Evolutionary conservation across 2,329 filamentous ascomycete genomes (phyloP), one percentile per base, ranked within the genome.

Genomic region (Monilinia vaccinii-corymbosi): DNA sequence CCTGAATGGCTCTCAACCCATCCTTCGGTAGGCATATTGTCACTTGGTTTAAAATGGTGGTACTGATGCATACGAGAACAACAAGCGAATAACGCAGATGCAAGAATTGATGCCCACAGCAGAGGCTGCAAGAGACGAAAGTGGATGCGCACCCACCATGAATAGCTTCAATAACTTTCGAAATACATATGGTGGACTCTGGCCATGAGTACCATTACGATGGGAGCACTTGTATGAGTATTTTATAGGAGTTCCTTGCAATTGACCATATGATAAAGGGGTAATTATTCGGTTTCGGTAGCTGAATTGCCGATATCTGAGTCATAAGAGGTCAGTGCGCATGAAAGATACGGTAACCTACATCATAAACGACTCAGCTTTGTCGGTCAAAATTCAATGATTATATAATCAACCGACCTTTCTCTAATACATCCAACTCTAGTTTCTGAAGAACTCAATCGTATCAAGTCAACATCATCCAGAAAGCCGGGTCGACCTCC

Each of bases 1-100:
- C 88, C 88, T 1, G 85, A 91, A 73, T 86, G 89, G 75, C 73
- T 91, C 67, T 88, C 83, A 69, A 92, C 89, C 7, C 89, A 93
- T 75, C 89, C 89, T 40, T 86, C 85, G 63, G 82, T 85, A 75
- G 62, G 81, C 75, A 58, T 34, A 53, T 32, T n/a, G 38, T 44
- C 32, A 45, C 28, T 45, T 32, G 11, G n/a, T 2, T 23, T 9
- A 31, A 31, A 55, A 44, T 16, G 21, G 8, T 23, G 5, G 36
- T 36, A 23, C 64, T 70, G 34, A 71, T 48, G 40, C 60, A 32
- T 28, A 38, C 38, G 62, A 84, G 75, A 85, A 85, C 66, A 77
- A 81, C 60, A 82, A 82, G 61, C 76, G 88, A 25, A 80, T 88
- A 61, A 76, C 82, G 67, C 85, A 85, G 72, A 88, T 91, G 57